phyloP scores from a whole-genome alignment of 257 asterid genomes.

The Ophiorrhiza pumila region DNA sequence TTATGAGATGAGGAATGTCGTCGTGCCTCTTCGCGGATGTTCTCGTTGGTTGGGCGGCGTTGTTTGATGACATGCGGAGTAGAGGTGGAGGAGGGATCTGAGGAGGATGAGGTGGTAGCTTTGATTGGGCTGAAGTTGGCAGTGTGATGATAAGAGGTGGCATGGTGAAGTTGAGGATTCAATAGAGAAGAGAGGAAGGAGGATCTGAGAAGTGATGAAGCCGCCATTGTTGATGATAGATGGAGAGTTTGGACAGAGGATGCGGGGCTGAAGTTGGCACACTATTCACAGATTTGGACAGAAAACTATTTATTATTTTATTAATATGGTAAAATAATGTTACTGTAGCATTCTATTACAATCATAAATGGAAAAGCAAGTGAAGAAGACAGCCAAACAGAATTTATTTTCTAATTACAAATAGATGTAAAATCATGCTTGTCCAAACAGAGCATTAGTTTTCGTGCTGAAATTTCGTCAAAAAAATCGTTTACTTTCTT shows the following conservation, averaged over 20 bases:
- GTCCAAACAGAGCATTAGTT: too few relatives aligned
- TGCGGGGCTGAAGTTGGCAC: too few relatives aligned
- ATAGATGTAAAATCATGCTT: too few relatives aligned
- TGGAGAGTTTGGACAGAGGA: not conserved
- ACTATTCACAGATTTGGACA: too few relatives aligned
- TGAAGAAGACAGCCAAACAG: too few relatives aligned
- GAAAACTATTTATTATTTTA: too few relatives aligned
- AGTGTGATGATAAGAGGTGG: conserved; percentile 17
- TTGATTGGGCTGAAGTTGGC: conserved; percentile 17
- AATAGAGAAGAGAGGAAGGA: conserved; percentile 50
- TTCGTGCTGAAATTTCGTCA: too few relatives aligned
- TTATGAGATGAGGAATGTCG: conserved; percentile 53
- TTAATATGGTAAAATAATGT: too few relatives aligned
- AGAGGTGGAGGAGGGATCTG: conserved; percentile 20
- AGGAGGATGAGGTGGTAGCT: conserved; percentile 13
- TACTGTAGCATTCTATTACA: too few relatives aligned
- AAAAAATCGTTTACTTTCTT: too few relatives aligned
- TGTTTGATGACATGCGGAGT: conserved; percentile 34
- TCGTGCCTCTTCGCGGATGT: conserved; percentile 86
- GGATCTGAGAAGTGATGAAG: conserved; percentile 58
- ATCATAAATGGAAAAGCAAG: too few relatives aligned
- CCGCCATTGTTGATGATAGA: conserved; percentile 55
- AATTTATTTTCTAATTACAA: too few relatives aligned
- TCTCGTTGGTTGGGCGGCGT: conserved; percentile 67
- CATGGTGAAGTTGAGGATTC: conserved; percentile 31